Evolutionary conservation across 306 rosid species (phyloP), one percentile per base, ranked within the genome.

Genomic region (Hippophae rhamnoides): DNA sequence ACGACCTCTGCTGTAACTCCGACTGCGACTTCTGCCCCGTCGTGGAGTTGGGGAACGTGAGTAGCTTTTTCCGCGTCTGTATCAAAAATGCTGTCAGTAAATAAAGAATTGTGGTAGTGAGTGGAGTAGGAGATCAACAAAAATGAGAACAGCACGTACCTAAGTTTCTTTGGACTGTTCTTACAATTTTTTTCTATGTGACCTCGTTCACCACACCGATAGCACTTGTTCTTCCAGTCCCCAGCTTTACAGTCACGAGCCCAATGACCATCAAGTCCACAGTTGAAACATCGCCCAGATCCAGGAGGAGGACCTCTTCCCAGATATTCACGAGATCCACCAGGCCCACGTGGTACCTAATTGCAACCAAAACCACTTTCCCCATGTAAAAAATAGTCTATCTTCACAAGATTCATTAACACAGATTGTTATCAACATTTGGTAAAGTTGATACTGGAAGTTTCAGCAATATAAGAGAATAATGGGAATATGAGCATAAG

Each of bases 221-320:
- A 86, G 63, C 95, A 86, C 47, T 84, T 86, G 77, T 84, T 86
- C 78, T 86, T 86, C 95, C 95, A 86, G 61, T 86, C 95, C 25
- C 95, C 95, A 57, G 95, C 90, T 54, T 84, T 84, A 81, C 95
- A 86, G 70, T 86, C 95, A 41, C 90, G 76, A 41, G 90, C 95
- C 95, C 95, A 86, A 14, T 86, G 95, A 12, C 95, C 95, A 71
- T 86, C 95, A 64, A 86, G 62, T 57, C 95, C 95, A 40, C 95
- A 86, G 62, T 86, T 86, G 69, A 86, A 86, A 78, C 95, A 86
- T 51, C 95, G 95, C 7, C 95, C 95, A 63, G 95, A 79, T 56
- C 95, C 95, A 73, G 95, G 95, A 52, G 95, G 79, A 26, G 95
- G 90, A 27, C 90, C 90, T 63, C 95, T 75, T 38, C 90, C 95